These are phyloP conservation scores for Beverwykella pulmonaria DNA, from an alignment of 495 filamentous ascomycete genomes.

Conservation along the genomic window DNA sequence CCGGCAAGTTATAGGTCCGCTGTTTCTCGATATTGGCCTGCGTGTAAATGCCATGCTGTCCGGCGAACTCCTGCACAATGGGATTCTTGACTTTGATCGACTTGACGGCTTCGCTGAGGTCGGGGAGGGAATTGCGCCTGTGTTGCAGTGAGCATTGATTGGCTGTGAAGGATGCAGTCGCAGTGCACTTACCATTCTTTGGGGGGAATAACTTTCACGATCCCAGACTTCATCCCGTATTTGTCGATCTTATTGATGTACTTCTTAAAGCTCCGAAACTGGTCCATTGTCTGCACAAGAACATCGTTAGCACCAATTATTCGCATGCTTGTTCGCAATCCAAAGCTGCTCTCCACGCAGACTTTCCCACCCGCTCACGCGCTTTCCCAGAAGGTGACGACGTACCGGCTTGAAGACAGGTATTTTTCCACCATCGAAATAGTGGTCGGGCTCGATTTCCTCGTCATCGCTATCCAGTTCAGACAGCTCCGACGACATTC, in stretches of 20 bases:
- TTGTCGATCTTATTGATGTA: slow-evolving; percentile 87
- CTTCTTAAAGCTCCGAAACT: slow-evolving; percentile 87
- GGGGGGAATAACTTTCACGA: slow-evolving; percentile 93
- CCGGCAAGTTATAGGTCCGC: slow-evolving; percentile 91
- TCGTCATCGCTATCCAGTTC: slow-evolving; percentile 61
- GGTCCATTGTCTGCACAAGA: slow-evolving; percentile 70
- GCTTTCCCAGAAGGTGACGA: slow-evolving; percentile 32
- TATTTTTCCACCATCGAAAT: slow-evolving; percentile 79
- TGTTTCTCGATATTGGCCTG: slow-evolving; percentile 96
- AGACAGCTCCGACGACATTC: slow-evolving; percentile 44
- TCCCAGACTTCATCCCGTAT: slow-evolving; percentile 96
- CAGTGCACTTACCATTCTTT: slow-evolving; percentile 76
- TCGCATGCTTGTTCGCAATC: neutral
- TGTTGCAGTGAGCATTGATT: slow-evolving; percentile 9
- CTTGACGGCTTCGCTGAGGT: slow-evolving; percentile 83
- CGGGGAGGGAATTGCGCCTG: slow-evolving; percentile 71
- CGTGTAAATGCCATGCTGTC: slow-evolving; percentile 87
- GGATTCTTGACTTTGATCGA: slow-evolving; percentile 92
- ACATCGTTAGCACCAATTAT: slow-evolving; percentile 11
- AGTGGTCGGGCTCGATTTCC: slow-evolving; percentile 78
- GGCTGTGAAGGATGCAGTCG: slow-evolving; percentile 6
- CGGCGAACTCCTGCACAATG: slow-evolving; percentile 96
- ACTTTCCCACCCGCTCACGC: slow-evolving; percentile 9
- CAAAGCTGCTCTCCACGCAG: slow-evolving; percentile 3
- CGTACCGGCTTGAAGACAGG: slow-evolving; percentile 91